Conservation (phyloP, 768 basidiomycete genomes). For the Hypholoma fasciculare region DNA sequence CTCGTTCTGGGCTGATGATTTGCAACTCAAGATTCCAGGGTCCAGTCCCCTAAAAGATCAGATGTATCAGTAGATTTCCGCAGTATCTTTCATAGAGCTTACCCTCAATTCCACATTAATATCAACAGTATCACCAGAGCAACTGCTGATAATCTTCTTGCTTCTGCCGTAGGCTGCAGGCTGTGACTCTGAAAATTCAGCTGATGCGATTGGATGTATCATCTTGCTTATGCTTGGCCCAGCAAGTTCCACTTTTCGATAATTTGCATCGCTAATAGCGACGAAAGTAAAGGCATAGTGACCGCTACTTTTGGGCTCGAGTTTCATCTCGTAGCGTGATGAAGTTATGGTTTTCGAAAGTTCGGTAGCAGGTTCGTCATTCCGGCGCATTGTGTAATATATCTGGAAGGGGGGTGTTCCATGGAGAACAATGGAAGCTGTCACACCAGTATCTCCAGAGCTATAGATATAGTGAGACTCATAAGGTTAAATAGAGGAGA, state of each 20-base stretch:
- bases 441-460: slow-evolving; percentile 90
- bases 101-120: slow-evolving; percentile 84
- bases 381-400: slow-evolving; percentile 72
- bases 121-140: slow-evolving; percentile 73
- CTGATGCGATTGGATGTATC: slow-evolving; percentile 86
- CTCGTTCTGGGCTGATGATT: slow-evolving; percentile 69
- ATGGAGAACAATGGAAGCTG: slow-evolving; percentile 80
- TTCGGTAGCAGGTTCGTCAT: slow-evolving; percentile 65
- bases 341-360: slow-evolving; percentile 57
- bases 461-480: slow-evolving; percentile 33
- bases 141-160: slow-evolving; percentile 67
- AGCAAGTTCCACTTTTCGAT: slow-evolving; percentile 71
- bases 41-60: slow-evolving; percentile 65
- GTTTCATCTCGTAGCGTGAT: slow-evolving; percentile 78
- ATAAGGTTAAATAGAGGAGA: background rate
- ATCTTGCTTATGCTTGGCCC: slow-evolving; percentile 83
- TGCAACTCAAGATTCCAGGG: slow-evolving; percentile 90
- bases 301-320: slow-evolving; percentile 88
- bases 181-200: slow-evolving; percentile 59
- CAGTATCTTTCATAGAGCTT: slow-evolving; percentile 17
- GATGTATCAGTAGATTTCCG: background rate
- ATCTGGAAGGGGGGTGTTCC: slow-evolving; percentile 90
- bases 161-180: slow-evolving; percentile 33
- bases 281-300: slow-evolving; percentile 85
- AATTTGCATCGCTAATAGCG: slow-evolving; percentile 81